Base-by-base conservation (phyloP, 2,329 filamentous ascomycete genomes). In the Stagonosporopsis vannaccii region DNA sequence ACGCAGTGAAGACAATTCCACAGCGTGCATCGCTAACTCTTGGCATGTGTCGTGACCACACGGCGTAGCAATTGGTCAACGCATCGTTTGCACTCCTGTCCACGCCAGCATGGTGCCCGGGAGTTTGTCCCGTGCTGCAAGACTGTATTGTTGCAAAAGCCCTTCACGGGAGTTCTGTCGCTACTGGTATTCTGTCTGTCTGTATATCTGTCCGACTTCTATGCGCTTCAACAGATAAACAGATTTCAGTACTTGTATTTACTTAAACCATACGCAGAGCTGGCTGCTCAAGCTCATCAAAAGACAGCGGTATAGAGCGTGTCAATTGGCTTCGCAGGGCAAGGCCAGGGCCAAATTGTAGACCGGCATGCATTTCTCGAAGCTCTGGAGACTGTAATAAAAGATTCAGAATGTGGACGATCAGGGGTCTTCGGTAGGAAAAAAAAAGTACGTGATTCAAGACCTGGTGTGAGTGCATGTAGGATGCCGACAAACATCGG, bases 1-100 rank as follows among this genome's bases (percentile, higher is more conserved):
- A 51, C 47, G 47, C 32, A 51, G 53, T 51, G 47, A 56, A 50
- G 36, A 51, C 23, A 25, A 42, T 42, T 51, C 30, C 47, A 56
- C 28, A 36, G 19, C 26, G 45, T 35, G 11, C 36, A 56, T 56
- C 53, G 42, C 42, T 47, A 47, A 19, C 17, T 47, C 36, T 56
- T 56, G 47, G 47, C 47, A 51, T 23, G 35, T 30, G 40, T 46
- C 13, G 41, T 45, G 22, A 50, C 40, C 6, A 23, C 15, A 20
- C 45, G 35, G 25, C 9, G 17, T 6, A 46, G 12, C 23, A 25
- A 47, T 56, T 47, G 46, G 47, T 37, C 19, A 26, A 36, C 17
- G 8, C n/a, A 13, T 8, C 23, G 23, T 51, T 46, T 51, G 30
- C 47, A 30, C 11, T 44, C 22, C 36, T 25, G 12, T 52, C 33